Conservation (phyloP, 495 filamentous ascomycete genomes). For the Penicillium ochrochloron region DNA sequence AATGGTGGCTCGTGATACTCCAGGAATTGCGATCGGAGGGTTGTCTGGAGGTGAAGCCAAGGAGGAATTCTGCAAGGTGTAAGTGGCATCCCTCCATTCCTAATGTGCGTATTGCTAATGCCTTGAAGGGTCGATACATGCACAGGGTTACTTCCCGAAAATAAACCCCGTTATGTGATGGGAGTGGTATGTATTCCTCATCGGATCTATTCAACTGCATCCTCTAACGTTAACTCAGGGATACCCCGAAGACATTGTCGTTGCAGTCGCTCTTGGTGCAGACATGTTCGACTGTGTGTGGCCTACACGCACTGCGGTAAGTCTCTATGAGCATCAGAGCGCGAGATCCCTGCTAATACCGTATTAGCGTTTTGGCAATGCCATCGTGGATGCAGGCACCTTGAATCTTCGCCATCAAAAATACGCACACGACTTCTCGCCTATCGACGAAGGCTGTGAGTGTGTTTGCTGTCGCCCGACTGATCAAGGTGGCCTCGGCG, state of each 20-base stretch:
- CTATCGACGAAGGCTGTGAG: slow-evolving; percentile 79
- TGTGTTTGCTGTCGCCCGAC: slow-evolving; percentile 76
- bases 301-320: slow-evolving; percentile 89
- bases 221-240: slow-evolving; percentile 52
- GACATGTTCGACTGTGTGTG: slow-evolving; percentile 99
- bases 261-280: slow-evolving; percentile 88
- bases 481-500: slow-evolving; percentile 73
- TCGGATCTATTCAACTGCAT: not conserved
- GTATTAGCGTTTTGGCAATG: slow-evolving; percentile 79
- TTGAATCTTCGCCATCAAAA: slow-evolving; percentile 80
- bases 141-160: slow-evolving; percentile 80
- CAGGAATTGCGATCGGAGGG: slow-evolving; percentile 95
- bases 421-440: slow-evolving; percentile 78
- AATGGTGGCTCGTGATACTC: slow-evolving; percentile 91
- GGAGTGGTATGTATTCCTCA: slow-evolving; percentile 68
- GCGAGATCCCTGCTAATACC: not conserved
- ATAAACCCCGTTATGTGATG: slow-evolving; percentile 98
- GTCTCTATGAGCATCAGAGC: slow-evolving; percentile 8
- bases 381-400: slow-evolving; percentile 78
- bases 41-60: slow-evolving; percentile 85
- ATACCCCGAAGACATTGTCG: slow-evolving; percentile 93
- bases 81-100: slow-evolving; percentile 22
- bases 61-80: slow-evolving; percentile 64
- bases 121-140: slow-evolving; percentile 74
- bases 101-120: slow-evolving; percentile 12